Conservation (phyloP, 192 early-diverging fungal genomes). For the Umbelopsis ramanniana region DNA sequence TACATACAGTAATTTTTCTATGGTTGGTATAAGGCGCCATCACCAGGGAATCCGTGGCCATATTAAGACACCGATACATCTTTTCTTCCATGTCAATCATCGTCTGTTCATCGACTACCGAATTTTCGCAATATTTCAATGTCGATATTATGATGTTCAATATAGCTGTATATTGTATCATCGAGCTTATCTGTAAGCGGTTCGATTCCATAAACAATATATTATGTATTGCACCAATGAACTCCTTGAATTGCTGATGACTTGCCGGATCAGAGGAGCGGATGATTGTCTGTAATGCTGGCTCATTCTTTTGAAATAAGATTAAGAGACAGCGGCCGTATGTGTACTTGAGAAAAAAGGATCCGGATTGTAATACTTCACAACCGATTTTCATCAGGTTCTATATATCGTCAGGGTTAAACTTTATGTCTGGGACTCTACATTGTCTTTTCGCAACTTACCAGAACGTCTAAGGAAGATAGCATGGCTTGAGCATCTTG, state of each 20-base stretch:
- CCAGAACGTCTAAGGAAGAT: slow-evolving; percentile 17
- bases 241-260: not conserved
- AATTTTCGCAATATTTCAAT: too few species aligned
- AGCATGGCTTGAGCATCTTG: slow-evolving; percentile 26
- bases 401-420: not conserved
- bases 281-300: not conserved
- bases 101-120: too few species aligned
- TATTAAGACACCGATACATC: too few species aligned
- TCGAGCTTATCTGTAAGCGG: not conserved
- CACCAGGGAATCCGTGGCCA: too few species aligned
- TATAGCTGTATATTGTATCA: not conserved
- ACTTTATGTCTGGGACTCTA: not conserved
- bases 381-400: not conserved
- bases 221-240: not conserved
- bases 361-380: not conserved
- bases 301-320: not conserved
- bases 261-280: too few species aligned
- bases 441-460: not conserved
- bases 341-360: not conserved
- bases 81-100: too few species aligned
- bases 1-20: too few species aligned
- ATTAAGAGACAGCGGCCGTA: not conserved
- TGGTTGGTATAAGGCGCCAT: too few species aligned
- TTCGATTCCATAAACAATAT: not conserved
- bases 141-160: not conserved